Base-by-base conservation (phyloP, 352 stramenopile genomes). In the Globisporangium emineosum region DNA sequence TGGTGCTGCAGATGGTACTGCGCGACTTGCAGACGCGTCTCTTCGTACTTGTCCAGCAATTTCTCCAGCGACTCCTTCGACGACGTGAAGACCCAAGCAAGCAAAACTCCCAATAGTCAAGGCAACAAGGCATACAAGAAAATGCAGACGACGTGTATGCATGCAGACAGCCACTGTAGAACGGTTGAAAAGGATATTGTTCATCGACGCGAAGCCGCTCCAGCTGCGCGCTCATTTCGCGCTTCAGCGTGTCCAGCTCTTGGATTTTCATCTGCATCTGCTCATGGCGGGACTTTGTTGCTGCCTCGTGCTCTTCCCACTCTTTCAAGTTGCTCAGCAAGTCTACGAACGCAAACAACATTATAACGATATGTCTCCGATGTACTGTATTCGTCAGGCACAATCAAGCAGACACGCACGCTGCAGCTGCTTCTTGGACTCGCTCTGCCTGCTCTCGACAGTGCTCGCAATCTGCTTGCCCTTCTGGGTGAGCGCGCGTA, bases 11-110 rank as follows among this genome's bases (percentile, higher is more conserved):
- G 56, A 17, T 75, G 74, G 60, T 84, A 90, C 67, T 85, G 70
- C 54, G 89, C 60, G 19, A 87, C 73, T 21, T 87, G 67, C 56
- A 89, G 77, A 6, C 76, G 79, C 6, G 76, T 81, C 54, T 80
- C 67, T 53, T 93, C 83, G 63, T 91, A 90, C 63, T 88, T 85
- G 58, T 89, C 74, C 30, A 90, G 60, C 42, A 93, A 62, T 40
- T 74, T 47, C 10, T 88, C 76, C 19, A 90, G 69, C 49, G 77
- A 82, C 52, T 86, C 69, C 65, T 88, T 89, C 13, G 80, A 86
- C 25, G 75, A 86, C 64, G 71, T 81, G 30, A 32, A 47, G 5
- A 27, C n/a, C n/a, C 37, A 53, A 29, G 30, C n/a, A 35, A 29
- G 29, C 9, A 25, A 49, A 49, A 27, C 29, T 12, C 27, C 17